Conservation (phyloP, 75 land plant genomes). For the Picea sitchensis region DNA sequence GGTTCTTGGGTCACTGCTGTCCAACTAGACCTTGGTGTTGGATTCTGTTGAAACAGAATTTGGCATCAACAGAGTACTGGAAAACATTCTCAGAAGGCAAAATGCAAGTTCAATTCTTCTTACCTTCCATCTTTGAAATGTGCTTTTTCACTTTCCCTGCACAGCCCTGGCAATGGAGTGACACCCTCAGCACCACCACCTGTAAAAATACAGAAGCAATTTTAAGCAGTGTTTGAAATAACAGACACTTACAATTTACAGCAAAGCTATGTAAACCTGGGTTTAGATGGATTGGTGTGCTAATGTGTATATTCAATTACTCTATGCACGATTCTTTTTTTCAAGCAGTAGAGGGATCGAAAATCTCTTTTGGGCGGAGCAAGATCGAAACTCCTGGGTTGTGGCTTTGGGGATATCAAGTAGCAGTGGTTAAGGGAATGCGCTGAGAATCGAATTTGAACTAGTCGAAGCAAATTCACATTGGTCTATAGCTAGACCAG, state of each 20-base stretch:
- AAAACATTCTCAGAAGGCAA: not conserved
- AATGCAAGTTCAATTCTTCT: not conserved
- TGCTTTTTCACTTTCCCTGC: slow-evolving; percentile 37
- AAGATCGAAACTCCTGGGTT: not conserved
- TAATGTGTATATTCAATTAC: not conserved
- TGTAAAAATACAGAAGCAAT: slow-evolving; percentile 6
- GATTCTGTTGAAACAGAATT: too few species aligned
- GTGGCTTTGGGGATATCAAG: not conserved
- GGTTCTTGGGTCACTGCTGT: too few species aligned
- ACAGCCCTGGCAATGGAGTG: slow-evolving; percentile 41
- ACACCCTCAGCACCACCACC: slow-evolving; percentile 32
- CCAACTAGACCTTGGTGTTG: too few species aligned
- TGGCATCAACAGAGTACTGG: too few species aligned
- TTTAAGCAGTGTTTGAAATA: not conserved
- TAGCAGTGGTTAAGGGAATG: not conserved
- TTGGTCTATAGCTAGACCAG: too few species aligned
- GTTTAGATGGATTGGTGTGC: too few species aligned
- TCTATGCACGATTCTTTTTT: too few species aligned
- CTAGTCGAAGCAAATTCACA: too few species aligned
- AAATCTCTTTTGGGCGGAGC: too few species aligned
- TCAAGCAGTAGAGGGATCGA: too few species aligned
- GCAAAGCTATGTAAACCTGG: not conserved
- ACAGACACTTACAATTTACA: not conserved
- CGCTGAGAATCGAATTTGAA: too few species aligned
- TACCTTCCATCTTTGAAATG: slow-evolving; percentile 34